Base-by-base conservation (phyloP, 2,329 filamentous ascomycete species). In the Mycosphaerella arachidis region DNA sequence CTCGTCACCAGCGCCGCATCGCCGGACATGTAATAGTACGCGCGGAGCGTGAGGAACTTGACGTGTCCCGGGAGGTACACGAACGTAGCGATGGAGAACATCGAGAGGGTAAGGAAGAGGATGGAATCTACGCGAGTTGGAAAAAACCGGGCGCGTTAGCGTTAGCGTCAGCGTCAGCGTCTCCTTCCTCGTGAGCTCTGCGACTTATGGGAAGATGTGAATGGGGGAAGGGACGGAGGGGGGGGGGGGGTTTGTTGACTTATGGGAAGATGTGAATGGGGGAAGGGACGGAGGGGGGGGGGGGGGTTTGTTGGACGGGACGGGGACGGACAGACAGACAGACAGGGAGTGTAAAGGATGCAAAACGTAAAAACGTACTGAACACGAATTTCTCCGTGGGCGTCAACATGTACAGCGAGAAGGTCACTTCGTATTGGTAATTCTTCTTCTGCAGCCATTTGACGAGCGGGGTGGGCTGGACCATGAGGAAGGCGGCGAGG, bases 371-470 rank as follows among this genome's bases (percentile, higher is more conserved):
- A n/a, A n/a, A 78, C 91, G 59, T 84, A 97, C 94, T 97, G 78
- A 97, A 96, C 70, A 96, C 88, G 77, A 96, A 93, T 76, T 96
- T 96, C 81, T 99, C 94, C 55, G 89, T 92, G 1, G 92, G 89
- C 40, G 92, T 97, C 70, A 97, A 88, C 90, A 99, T 97, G 82
- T 99, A 97, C 29, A 97, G 84, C 62, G 90, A 89, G 77, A 95
- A 94, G 12, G 93, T 97, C 75, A 97, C 93, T 79, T 99, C 94
- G 74, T 97, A 92, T 81, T 97, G 94, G 81, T 97, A 97, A 75
- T 92, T 87, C 83, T 99, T 99, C 76, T 92, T 85, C 77, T 92
- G 87, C 67, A 97, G 82, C 91, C 92, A 97, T 75, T 88, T 87
- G 66, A 90, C 84, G 70, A 95, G 73, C 33, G 77, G 76, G 29